A percentile compares a stretch with the other conserved stretches of the same genome.
These are phyloP conservation scores for Phytophthora constricta DNA, from an alignment of 352 stramenopile species.

Conservation along the genomic window DNA sequence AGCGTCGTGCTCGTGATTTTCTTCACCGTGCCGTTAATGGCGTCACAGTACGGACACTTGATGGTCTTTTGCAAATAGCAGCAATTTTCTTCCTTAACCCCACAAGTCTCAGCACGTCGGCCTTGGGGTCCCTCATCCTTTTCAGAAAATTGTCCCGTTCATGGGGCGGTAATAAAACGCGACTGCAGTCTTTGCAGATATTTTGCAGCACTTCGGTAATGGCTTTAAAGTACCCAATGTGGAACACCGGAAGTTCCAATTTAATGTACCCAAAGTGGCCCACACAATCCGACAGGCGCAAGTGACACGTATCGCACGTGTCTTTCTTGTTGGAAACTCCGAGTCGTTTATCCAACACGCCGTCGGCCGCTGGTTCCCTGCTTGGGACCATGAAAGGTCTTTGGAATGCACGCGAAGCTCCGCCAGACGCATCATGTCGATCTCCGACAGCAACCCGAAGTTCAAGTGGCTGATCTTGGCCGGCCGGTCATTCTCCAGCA, in stretches of 20 bases:
- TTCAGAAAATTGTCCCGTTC: conserved; percentile 91
- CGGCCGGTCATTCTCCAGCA: conserved; percentile 89
- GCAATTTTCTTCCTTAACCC: conserved; percentile 95
- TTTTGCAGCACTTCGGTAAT: conserved; percentile 98
- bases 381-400: conserved; percentile 98
- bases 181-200: conserved; percentile 97
- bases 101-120: conserved; percentile 80
- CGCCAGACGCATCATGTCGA: conserved; percentile 96
- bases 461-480: conserved; percentile 97
- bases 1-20: conserved; percentile 97
- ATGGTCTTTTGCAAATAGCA: conserved; percentile 97
- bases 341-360: conserved; percentile 97
- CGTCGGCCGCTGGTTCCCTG: conserved; percentile 91
- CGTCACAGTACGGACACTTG: conserved; percentile 96
- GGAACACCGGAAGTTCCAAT: conserved; percentile 98
- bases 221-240: conserved; percentile 99
- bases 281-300: conserved; percentile 97
- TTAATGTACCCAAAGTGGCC: conserved; percentile 99
- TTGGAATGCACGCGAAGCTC: conserved; percentile 95
- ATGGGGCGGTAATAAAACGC: conserved; percentile 92
- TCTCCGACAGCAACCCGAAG: conserved; percentile 96
- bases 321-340: conserved; percentile 98
- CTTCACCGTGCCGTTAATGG: conserved; percentile 97
- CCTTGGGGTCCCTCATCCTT: conserved; percentile 87
- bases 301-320: conserved; percentile 91